These are phyloP conservation scores for Tolypocladium ovalisporum DNA, from an alignment of 2,329 filamentous ascomycete genomes.

Conservation along the genomic window DNA sequence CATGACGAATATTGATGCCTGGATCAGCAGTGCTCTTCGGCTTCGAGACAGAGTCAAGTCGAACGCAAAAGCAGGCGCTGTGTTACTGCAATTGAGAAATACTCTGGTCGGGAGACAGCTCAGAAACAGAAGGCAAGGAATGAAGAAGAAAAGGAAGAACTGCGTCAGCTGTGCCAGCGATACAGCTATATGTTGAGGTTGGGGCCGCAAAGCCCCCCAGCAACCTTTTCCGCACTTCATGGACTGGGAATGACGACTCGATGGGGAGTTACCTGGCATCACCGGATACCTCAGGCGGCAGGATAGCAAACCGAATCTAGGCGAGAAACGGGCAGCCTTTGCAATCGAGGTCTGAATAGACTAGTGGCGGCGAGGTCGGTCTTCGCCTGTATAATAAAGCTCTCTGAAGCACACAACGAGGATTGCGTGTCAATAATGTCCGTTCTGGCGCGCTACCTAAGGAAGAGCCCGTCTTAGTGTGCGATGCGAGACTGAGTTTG, in stretches of 20 bases:
- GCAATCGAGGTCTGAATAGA: not conserved
- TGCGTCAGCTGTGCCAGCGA: not conserved
- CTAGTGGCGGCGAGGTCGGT: not conserved
- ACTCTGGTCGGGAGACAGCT: not conserved
- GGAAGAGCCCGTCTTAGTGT: no score
- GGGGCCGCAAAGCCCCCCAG: no score
- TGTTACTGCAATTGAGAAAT: no score
- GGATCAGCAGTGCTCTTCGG: not conserved
- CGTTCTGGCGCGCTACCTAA: not conserved
- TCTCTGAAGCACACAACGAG: no score
- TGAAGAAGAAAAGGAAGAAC: not conserved
- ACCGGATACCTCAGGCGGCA: not conserved
- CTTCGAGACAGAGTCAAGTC: not conserved
- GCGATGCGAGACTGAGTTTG: no score
- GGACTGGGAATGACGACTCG: no score
- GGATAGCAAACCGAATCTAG: not conserved
- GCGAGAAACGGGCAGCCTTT: not conserved
- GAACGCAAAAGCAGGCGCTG: not conserved
- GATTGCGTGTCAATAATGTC: not conserved
- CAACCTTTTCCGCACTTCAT: no score
- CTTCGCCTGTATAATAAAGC: not conserved
- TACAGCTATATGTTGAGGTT: not conserved
- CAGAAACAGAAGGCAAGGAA: not conserved
- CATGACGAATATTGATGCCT: not conserved
- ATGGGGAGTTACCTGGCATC: no score